A percentile compares a stretch with the other conserved stretches of the same genome.
Evolutionary conservation across 371 early-diverging fungal species (phyloP).

Genomic region (Lichtheimia corymbifera): DNA sequence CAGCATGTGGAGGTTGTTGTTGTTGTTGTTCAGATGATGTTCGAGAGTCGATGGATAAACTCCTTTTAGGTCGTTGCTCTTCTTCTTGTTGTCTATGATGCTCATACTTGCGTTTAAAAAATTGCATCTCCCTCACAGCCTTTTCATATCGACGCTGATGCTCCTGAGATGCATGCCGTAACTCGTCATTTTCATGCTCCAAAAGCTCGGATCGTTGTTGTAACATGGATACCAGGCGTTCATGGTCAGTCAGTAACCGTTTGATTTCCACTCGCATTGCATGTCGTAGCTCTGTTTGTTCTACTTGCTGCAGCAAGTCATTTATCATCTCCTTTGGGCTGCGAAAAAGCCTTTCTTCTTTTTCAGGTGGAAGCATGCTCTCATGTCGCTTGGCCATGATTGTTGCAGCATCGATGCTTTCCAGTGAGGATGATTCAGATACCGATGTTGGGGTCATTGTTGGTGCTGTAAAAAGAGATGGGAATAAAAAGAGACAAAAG

Average conservation of each 20-base stretch:
- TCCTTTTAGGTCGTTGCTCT: conserved; percentile 13
- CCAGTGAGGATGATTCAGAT: too few relatives aligned
- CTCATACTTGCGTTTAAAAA: conserved; percentile 39
- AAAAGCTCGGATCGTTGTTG: conserved; percentile 25
- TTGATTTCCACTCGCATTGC: conserved; percentile 28
- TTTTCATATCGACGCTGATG: conserved; percentile 47
- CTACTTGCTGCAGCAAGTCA: conserved; percentile 22
- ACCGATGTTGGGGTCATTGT: too few relatives aligned
- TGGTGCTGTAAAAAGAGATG: too few relatives aligned
- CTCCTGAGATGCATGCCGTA: conserved; percentile 25
- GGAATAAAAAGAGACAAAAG: too few relatives aligned
- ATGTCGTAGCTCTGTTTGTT: conserved; percentile 16
- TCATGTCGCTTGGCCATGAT: too few relatives aligned
- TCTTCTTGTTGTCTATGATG: conserved; percentile 14
- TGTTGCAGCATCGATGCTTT: too few relatives aligned
- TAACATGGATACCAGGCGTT: conserved; percentile 29
- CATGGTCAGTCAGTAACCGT: conserved; percentile 29
- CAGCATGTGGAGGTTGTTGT: background rate
- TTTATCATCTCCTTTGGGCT: conserved; percentile 21
- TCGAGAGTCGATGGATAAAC: conserved; percentile 20
- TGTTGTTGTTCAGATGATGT: conserved; percentile 15
- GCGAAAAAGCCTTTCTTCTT: conserved; percentile 12
- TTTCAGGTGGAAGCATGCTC: background rate
- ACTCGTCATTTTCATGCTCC: conserved; percentile 31
- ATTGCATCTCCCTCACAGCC: conserved; percentile 53